These are phyloP conservation scores for Peronospora farinosa DNA, from an alignment of 352 stramenopile species.

Conservation along the genomic window DNA sequence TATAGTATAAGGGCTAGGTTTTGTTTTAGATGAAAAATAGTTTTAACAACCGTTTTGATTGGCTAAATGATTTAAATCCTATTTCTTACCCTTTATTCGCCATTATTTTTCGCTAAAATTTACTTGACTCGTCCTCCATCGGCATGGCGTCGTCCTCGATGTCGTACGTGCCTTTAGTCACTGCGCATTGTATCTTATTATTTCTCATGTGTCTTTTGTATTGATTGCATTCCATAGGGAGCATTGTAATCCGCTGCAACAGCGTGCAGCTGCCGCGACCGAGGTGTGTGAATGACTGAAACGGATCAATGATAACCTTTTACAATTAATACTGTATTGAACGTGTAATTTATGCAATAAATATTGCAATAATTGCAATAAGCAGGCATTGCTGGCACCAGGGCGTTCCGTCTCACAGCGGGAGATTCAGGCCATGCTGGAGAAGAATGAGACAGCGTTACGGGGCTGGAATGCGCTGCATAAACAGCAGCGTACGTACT, in stretches of 20 bases:
- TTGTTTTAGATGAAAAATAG: too few species aligned
- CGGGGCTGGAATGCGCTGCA: slow-evolving; percentile 68
- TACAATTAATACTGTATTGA: too few species aligned
- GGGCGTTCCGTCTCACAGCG: slow-evolving; percentile 49
- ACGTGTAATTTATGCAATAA: too few species aligned
- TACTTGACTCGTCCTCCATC: slow-evolving; percentile 3
- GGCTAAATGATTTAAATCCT: neutral
- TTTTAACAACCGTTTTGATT: slow-evolving; percentile 3
- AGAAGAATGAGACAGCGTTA: slow-evolving; percentile 80
- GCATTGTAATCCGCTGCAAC: slow-evolving; percentile 37
- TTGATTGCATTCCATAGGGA: slow-evolving; percentile 14
- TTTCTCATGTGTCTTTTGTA: slow-evolving; percentile 13
- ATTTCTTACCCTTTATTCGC: slow-evolving; percentile 18
- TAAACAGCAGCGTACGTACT: slow-evolving; percentile 60
- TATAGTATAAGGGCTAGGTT: too few species aligned
- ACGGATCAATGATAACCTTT: neutral
- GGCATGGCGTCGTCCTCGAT: slow-evolving; percentile 26
- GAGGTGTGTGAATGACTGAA: slow-evolving; percentile 29
- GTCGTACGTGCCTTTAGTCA: slow-evolving; percentile 16
- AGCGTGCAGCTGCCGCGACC: slow-evolving; percentile 50
- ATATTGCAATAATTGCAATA: neutral
- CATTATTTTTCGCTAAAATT: slow-evolving; percentile 10
- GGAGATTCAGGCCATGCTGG: slow-evolving; percentile 79
- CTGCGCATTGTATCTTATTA: neutral
- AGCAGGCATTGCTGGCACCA: slow-evolving; percentile 25